phyloP scores from a whole-genome alignment of 345 rosid genomes.

The Carallia brachiata region DNA sequence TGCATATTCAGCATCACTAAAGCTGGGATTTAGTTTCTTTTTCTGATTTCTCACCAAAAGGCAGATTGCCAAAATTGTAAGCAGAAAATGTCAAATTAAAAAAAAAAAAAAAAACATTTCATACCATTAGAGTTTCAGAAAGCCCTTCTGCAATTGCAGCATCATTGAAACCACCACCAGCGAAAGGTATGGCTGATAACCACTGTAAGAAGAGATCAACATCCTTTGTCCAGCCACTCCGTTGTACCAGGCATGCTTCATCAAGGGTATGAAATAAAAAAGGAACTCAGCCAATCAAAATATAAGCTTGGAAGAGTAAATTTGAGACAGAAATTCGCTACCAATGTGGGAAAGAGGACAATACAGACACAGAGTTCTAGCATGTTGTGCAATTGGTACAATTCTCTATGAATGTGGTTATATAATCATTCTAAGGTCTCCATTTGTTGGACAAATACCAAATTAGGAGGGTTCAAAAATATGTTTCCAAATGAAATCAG shows the following conservation, averaged over 20 bases:
- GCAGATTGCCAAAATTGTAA: too few species aligned
- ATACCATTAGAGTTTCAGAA: conserved; percentile 88
- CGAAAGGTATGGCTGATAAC: conserved; percentile 70
- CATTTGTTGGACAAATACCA: background rate
- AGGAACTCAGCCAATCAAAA: background rate
- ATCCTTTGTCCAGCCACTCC: conserved; percentile 95
- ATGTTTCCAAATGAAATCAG: background rate
- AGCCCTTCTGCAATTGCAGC: conserved; percentile 99
- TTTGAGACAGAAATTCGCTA: background rate
- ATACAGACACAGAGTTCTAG: background rate
- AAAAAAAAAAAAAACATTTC: background rate
- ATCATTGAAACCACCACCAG: conserved; percentile 87
- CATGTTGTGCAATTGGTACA: background rate
- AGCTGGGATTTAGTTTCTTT: too few species aligned
- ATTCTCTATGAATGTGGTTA: background rate
- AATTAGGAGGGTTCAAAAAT: background rate
- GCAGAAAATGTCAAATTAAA: too few species aligned
- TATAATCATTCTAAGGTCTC: background rate
- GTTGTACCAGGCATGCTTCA: conserved; percentile 86
- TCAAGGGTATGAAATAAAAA: background rate
- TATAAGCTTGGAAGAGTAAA: background rate
- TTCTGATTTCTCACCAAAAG: too few species aligned
- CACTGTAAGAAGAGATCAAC: conserved; percentile 73
- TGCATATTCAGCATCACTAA: too few species aligned
- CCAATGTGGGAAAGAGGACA: background rate